Base-by-base conservation (phyloP, 2,329 filamentous ascomycete species). In the Fusarium musae region DNA sequence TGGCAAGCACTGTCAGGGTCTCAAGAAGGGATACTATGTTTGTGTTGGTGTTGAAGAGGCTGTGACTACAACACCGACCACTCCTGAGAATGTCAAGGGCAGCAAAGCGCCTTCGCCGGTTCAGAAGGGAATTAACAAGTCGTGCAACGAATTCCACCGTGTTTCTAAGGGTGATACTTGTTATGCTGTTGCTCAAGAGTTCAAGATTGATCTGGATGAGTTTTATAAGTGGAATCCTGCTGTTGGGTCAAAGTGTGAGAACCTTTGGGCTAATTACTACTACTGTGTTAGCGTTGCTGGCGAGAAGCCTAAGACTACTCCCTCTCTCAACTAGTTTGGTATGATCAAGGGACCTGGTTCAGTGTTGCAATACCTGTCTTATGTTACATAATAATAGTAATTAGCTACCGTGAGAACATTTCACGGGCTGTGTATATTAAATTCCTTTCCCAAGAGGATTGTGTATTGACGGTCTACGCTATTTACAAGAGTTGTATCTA, bases 311-410 rank as follows among this genome's bases (percentile, higher is more conserved):
- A 36, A 53, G 2, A 10, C 32, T 5, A 37, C 49, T 53, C 49
- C 49, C 2, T 21, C 32, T 1, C n/a, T 9, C 2, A 37, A 53
- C 2, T 53, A 53, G 32, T 21, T 17, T 3, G n/a, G 4, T 15
- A 16, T 2, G 46, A 16, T 26, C 6, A 3, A 16, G 9, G 32
- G 32, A 2, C n/a, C 3, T 16, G 6, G 0, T 21, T 26, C 4
- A 21, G 3, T 26, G 1, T 26, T 26, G 6, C 9, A 53, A 37
- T 19, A 15, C 23, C 5, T 19, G 4, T 3, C 16, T 9, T 3
- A 9, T 11, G 6, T 47, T 4, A 16, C 0, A 30, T 47, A 21
- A 30, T 9, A n/a, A 34, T 34, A 19, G 2, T 50, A 50, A 50
- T 50, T 23, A 13, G 30, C 6, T 23, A 16, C 19, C 7, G 10